Evolutionary conservation across 208 protist species (phyloP).

Genomic region (Strigomonas galati): DNA sequence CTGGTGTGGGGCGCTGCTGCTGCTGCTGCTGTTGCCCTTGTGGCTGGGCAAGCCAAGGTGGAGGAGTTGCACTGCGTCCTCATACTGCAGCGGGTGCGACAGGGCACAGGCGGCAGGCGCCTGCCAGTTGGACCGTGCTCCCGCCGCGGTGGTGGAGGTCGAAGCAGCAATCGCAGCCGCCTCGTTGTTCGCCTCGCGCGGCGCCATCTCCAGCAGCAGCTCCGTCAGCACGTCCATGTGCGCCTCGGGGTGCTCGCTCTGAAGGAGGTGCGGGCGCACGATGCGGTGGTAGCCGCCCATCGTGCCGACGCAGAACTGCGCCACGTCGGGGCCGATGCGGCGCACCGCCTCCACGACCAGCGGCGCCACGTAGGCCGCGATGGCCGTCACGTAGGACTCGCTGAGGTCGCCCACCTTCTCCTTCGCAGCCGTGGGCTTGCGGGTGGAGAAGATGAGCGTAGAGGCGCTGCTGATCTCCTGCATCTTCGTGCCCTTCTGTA

Average conservation of each 20-base stretch:
- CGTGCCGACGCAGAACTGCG: constrained; percentile 55
- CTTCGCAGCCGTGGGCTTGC: constrained; percentile 10
- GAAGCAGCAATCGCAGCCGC: too few species aligned
- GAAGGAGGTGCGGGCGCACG: constrained; percentile 52
- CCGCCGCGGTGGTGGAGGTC: not conserved
- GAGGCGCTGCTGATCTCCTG: constrained; percentile 12
- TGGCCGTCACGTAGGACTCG: constrained; percentile 23
- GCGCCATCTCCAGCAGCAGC: constrained; percentile 28
- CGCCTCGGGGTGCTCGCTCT: constrained; percentile 2
- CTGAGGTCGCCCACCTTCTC: constrained; percentile 16
- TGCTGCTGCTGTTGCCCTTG: not conserved
- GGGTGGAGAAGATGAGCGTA: constrained; percentile 44
- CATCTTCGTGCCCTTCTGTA: constrained; percentile 34
- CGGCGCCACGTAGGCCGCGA: constrained; percentile 33
- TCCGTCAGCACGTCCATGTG: constrained; percentile 24
- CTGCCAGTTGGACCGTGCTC: constrained; percentile 8
- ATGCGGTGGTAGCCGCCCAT: constrained; percentile 73
- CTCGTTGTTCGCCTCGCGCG: constrained; percentile 1
- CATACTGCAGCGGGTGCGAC: constrained; percentile 7
- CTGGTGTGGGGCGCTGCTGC: not conserved
- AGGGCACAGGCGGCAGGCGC: constrained; percentile 4
- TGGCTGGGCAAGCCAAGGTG: not conserved
- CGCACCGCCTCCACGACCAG: constrained; percentile 37
- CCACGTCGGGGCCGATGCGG: constrained; percentile 56
- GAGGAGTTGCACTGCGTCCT: constrained; percentile 11